Conservation (phyloP, 2,329 filamentous ascomycete species). For the Microdochium nivale region DNA sequence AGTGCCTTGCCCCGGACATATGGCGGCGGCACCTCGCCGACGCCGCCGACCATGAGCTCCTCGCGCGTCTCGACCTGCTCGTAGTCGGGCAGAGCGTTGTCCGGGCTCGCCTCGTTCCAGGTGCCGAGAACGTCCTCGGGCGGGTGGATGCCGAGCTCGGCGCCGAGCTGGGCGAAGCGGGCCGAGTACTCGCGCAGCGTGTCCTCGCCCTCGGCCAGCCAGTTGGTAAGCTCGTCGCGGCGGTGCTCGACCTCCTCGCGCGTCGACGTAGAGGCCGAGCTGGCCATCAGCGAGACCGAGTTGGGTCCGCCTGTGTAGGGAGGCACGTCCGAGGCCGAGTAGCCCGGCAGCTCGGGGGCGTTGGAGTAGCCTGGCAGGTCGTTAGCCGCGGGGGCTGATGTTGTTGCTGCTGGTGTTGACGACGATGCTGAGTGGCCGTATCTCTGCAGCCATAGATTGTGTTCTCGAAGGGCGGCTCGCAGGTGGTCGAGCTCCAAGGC, state of each 20-base stretch:
- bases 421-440: constrained; percentile 10
- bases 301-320: constrained; percentile 15
- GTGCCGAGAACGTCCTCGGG: constrained; percentile 19
- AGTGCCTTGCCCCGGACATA: constrained; percentile 7
- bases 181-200: constrained; percentile 20
- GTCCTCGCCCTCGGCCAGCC: constrained; percentile 19
- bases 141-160: constrained; percentile 12
- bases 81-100: constrained; percentile 20
- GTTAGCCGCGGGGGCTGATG: constrained; percentile 1
- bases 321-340: constrained; percentile 17
- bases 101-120: constrained; percentile 19
- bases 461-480: constrained; percentile 17
- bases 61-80: constrained; percentile 16
- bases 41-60: constrained; percentile 20
- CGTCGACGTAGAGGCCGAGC: constrained; percentile 8
- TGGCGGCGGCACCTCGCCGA: constrained; percentile 19
- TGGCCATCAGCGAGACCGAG: constrained; percentile 7
- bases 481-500: constrained; percentile 18
- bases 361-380: background rate
- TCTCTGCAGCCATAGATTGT: constrained; percentile 19
- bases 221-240: constrained; percentile 17
- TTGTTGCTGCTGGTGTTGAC: background rate
- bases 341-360: constrained; percentile 14
- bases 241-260: constrained; percentile 17
- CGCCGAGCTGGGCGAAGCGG: constrained; percentile 17